Evolutionary conservation across 2,329 filamentous ascomycete species (phyloP).

Genomic region (Penicillium sclerotigenum): DNA sequence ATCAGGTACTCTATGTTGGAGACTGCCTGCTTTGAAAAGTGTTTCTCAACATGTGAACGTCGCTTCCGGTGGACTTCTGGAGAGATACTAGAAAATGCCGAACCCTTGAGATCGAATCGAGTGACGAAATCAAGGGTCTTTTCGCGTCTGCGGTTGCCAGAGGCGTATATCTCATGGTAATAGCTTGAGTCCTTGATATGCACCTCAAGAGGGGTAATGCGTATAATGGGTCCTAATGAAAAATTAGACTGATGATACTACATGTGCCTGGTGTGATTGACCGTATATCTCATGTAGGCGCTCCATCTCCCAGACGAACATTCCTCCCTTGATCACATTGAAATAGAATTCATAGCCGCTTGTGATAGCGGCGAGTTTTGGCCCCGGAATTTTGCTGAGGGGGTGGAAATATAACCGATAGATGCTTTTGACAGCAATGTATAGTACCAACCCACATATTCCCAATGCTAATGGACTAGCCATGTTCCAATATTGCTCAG

Average conservation of each 20-base stretch:
- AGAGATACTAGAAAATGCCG: slow-evolving; percentile 17
- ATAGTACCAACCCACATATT: neutral
- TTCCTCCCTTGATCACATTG: slow-evolving; percentile 33
- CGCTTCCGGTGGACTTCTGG: slow-evolving; percentile 22
- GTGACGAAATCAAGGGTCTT: slow-evolving; percentile 23
- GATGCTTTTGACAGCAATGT: slow-evolving; percentile 1
- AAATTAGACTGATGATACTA: neutral
- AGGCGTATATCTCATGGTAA: slow-evolving; percentile 36
- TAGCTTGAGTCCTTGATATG: slow-evolving; percentile 37
- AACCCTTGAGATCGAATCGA: slow-evolving; percentile 13
- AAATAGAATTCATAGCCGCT: slow-evolving; percentile 37
- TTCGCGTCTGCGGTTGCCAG: slow-evolving; percentile 24
- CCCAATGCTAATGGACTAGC: neutral
- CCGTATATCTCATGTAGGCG: slow-evolving; percentile 32
- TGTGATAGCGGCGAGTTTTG: slow-evolving; percentile 33
- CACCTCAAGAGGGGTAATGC: slow-evolving; percentile 37
- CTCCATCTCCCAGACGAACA: slow-evolving; percentile 35
- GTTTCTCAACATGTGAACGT: slow-evolving; percentile 18
- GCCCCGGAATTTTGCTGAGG: slow-evolving; percentile 34
- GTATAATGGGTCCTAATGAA: slow-evolving; percentile 34
- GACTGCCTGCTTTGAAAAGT: slow-evolving; percentile 25
- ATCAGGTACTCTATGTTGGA: slow-evolving; percentile 12
- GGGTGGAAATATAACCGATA: slow-evolving; percentile 37
- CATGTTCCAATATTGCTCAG: neutral
- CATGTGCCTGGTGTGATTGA: neutral